Base-by-base conservation (phyloP, 768 basidiomycete species). In the Psilocybe subaeruginosa region DNA sequence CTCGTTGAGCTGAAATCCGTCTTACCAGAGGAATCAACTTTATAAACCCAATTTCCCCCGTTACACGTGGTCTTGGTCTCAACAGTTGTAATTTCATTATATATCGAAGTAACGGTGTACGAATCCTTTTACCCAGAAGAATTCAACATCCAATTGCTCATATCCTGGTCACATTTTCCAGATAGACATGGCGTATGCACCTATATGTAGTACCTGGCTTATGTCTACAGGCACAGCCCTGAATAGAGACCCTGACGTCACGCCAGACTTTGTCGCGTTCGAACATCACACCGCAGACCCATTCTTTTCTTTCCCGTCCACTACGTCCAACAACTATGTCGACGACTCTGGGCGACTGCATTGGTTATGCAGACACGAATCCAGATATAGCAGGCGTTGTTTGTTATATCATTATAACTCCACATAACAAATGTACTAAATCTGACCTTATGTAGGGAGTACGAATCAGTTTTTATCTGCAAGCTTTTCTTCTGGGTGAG, bases 1-100 rank as follows among this genome's bases (percentile, higher is more conserved):
- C 76, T 92, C 64, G 75, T 92, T 62, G 82, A 83, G 66, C 77
- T 90, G 80, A 84, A 88, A 54, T 72, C 73, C 43, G 68, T 72
- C 11, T 80, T 90, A 59, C 86, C 89, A 29, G 17, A 86, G 54
- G 85, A 89, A 68, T 79, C 81, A 65, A 45, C 76, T 23, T 66
- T 57, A 50, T 58, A 23, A 43, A 43, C 16, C 8, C 35, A 27
- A 41, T 53, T 8, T 45, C 49, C 31, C 14, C 23, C 23, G 23
- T 23, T 23, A 23, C 2, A 23, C 50, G 48, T 43, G 14, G 14
- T 43, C 11, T n/a, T 43, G 41, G n/a, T 43, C 14, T n/a, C 11
- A 43, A 43, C 14, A 8, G 41, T 43, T 43, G 14, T n/a, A 43
- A 43, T 14, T 43, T 43, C n/a, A 43, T 43, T 43, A n/a, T n/a